Percentiles rank a stretch among this genome's conserved stretches.
phyloP scores from a whole-genome alignment of 2,329 filamentous ascomycete genomes.

The Colletotrichum higginsianum region DNA sequence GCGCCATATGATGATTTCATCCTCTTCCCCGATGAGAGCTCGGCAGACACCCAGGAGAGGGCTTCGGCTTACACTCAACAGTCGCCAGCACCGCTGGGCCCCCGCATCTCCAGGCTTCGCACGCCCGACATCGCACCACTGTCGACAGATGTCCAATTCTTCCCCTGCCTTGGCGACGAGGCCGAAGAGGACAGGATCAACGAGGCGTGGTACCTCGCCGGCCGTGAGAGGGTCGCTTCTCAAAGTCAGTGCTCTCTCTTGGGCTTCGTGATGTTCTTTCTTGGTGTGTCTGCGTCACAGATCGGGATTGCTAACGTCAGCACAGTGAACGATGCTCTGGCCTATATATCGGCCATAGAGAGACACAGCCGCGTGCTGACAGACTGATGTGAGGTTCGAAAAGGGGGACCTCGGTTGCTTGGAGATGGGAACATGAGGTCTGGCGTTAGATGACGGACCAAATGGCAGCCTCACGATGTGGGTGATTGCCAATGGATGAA shows the following conservation, averaged over 20 bases:
- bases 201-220: conserved; percentile 38
- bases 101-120: conserved; percentile 31
- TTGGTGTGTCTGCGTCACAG: not conserved
- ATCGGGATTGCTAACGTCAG: conserved; percentile 17
- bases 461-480: too few species aligned
- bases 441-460: not conserved
- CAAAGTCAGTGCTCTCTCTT: conserved; percentile 29
- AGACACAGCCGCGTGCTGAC: not conserved
- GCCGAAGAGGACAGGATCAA: conserved; percentile 36
- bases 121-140: conserved; percentile 41
- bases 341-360: conserved; percentile 31
- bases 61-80: not conserved
- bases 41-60: not conserved
- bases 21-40: conserved; percentile 15
- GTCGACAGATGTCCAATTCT: conserved; percentile 41
- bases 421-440: not conserved
- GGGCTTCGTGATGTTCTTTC: not conserved
- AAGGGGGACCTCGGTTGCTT: not conserved
- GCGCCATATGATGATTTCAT: conserved; percentile 25
- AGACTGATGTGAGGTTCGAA: not conserved
- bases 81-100: conserved; percentile 25
- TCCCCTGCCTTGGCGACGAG: conserved; percentile 36
- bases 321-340: conserved; percentile 38
- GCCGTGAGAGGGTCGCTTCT: conserved; percentile 21
- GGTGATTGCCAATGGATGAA: not conserved